Evolutionary conservation across 2,329 filamentous ascomycete genomes (phyloP), one percentile per base, ranked within the genome.

Genomic region (Geosmithia flava): DNA sequence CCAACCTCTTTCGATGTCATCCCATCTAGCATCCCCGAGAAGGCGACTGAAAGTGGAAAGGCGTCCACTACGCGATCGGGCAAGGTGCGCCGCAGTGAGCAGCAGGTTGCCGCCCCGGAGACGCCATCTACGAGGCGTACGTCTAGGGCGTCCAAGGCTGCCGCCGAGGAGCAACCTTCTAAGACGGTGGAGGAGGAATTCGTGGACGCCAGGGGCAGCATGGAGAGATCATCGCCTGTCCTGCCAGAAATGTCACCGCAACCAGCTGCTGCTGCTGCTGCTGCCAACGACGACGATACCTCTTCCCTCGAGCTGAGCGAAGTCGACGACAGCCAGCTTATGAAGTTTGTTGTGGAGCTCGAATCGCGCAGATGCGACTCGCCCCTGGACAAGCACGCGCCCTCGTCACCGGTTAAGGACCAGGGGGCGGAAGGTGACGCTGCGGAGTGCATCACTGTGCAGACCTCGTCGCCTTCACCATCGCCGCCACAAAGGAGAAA

Each of bases 121-220:
- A 54, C 52, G 3, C 56, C 54, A 10, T 53, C 50, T 49, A 54
- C 17, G 46, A 53, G 33, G 48, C 23, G 27, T 13, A 11, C 23
- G 33, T 20, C 20, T 27, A 27, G 23, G 23, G 23, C 23, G 16
- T 27, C 41, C 19, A 15, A 27, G 20, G 20, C 47, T 15, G 19
- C 47, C 29, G 23, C 16, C 17, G 19, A 48, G 15, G 23, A 20
- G 8, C 23, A 27, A 27, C 68, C 68, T 6, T 66, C 69, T 1
- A 71, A 61, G 46, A 70, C 68, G 2, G 68, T 64, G 19, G 62
- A 64, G 6, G 68, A 75, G n/a, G 65, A 68, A 19, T 75, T 70
- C 54, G 65, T 74, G 40, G 74, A 78, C 56, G 72, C 72, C 13
- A 63, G 62, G 42, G 69, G 63, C 33, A 76, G 69, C 48, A 71